These are phyloP conservation scores for Ophiocordyceps polyrhachis-furcata DNA, from an alignment of 2,329 filamentous ascomycete species.

Conservation along the genomic window DNA sequence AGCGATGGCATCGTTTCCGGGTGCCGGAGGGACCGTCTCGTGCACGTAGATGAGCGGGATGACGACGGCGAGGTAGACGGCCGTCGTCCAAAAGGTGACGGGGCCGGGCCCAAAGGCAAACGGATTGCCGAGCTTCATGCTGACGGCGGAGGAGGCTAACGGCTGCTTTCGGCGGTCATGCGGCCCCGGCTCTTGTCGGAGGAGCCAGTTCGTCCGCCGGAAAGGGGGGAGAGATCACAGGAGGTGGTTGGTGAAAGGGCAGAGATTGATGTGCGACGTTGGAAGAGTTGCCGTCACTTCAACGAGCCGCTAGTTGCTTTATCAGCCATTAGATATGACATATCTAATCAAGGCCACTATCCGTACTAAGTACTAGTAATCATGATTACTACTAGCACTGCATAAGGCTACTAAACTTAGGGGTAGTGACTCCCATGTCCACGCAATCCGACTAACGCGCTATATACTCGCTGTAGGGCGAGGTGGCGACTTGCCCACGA, in stretches of 20 bases:
- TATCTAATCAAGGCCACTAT: too few relatives aligned
- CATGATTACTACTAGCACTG: too few relatives aligned
- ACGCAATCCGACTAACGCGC: too few relatives aligned
- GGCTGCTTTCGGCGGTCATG: background rate
- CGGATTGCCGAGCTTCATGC: slow-evolving; percentile 25
- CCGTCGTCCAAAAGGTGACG: slow-evolving; percentile 61
- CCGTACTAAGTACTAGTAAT: too few relatives aligned
- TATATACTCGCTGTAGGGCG: too few relatives aligned
- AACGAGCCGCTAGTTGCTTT: too few relatives aligned
- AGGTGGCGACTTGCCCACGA: too few relatives aligned
- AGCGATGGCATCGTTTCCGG: slow-evolving; percentile 26
- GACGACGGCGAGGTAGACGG: slow-evolving; percentile 61
- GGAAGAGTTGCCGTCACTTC: too few relatives aligned
- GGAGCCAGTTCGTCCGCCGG: background rate
- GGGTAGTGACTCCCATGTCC: too few relatives aligned
- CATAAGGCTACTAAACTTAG: too few relatives aligned
- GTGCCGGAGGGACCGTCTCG: slow-evolving; percentile 52
- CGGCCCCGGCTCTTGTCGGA: background rate
- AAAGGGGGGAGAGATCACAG: background rate
- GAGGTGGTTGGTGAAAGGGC: background rate
- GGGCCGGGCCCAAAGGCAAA: slow-evolving; percentile 64
- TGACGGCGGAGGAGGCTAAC: background rate
- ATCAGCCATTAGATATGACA: too few relatives aligned
- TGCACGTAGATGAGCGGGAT: slow-evolving; percentile 57
- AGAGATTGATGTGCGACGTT: background rate